Percentiles rank a stretch among this genome's conserved stretches.
Evolutionary conservation across 768 basidiomycete species (phyloP).

Genomic region (Pleurotus tuber-regium): DNA sequence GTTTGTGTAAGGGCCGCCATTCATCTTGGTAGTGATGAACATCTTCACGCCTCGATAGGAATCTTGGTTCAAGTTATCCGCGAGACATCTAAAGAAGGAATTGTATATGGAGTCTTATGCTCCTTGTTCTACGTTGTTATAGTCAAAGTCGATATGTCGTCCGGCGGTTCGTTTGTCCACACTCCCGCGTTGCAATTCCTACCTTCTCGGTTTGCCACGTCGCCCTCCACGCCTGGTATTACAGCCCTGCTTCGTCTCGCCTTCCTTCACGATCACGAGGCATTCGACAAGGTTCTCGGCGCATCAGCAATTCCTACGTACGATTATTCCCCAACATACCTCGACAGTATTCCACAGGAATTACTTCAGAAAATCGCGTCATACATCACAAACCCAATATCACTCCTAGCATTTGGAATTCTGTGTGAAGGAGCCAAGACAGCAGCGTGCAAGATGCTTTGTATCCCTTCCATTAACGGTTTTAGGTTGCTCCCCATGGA

Average conservation of each 20-base stretch:
- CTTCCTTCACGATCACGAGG: background rate
- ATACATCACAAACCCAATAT: background rate
- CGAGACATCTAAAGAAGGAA: background rate
- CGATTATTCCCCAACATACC: background rate
- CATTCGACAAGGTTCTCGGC: background rate
- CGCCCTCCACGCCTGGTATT: constrained; percentile 16
- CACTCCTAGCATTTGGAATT: background rate
- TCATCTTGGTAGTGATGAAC: background rate
- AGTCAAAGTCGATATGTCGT: constrained; percentile 11
- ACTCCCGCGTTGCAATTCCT: constrained; percentile 19
- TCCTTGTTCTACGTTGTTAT: constrained; percentile 22
- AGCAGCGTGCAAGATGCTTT: no score
- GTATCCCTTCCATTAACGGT: no score
- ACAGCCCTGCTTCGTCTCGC: constrained; percentile 14
- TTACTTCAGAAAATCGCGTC: background rate
- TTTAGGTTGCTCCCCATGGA: no score
- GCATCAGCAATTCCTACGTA: background rate
- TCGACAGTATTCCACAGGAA: background rate
- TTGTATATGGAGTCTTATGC: constrained; percentile 14
- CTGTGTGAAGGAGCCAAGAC: no score
- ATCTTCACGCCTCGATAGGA: background rate
- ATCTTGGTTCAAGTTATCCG: background rate
- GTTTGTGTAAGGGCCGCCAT: background rate
- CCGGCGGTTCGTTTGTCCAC: constrained; percentile 11
- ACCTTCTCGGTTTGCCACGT: constrained; percentile 13